Evolutionary conservation across 1,139 yeast species (phyloP).

Genomic region (Yamadazyma sp.): DNA sequence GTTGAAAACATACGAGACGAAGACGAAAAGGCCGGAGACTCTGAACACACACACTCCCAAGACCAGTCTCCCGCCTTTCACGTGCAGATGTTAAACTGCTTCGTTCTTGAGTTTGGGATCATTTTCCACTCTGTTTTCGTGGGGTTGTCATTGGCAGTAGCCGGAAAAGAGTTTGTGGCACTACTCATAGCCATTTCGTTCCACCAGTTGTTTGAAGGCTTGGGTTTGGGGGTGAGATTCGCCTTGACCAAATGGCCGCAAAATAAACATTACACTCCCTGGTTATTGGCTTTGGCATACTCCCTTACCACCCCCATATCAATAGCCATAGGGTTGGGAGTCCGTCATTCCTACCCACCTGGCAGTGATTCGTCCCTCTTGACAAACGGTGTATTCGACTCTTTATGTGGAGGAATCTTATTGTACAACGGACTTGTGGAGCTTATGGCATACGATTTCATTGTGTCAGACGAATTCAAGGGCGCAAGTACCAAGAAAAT

Average conservation of each 20-base stretch:
- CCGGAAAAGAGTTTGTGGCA: constrained; percentile 36
- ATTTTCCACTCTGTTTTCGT: constrained; percentile 42
- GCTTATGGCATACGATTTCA: constrained; percentile 36
- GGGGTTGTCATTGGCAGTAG: constrained; percentile 40
- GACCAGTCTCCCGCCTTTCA: too few relatives aligned
- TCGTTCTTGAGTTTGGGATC: constrained; percentile 40
- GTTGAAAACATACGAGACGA: too few relatives aligned
- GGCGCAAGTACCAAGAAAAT: neutral
- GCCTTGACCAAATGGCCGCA: constrained; percentile 40
- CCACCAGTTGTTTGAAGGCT: constrained; percentile 43
- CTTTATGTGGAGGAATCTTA: constrained; percentile 40
- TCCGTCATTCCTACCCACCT: constrained; percentile 32
- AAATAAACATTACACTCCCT: constrained; percentile 28
- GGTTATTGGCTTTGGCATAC: constrained; percentile 33
- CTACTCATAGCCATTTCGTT: constrained; percentile 36
- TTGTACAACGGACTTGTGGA: constrained; percentile 41
- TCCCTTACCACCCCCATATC: constrained; percentile 37
- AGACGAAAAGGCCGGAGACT: too few relatives aligned
- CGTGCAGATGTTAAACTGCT: constrained; percentile 23
- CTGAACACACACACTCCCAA: too few relatives aligned
- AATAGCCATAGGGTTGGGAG: constrained; percentile 38
- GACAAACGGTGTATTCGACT: constrained; percentile 37
- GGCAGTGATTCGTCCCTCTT: constrained; percentile 33
- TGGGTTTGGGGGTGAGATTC: constrained; percentile 39
- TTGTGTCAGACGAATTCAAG: constrained; percentile 2